A percentile compares a stretch with the other conserved stretches of the same genome.
These are phyloP conservation scores for Pseudevernia furfuracea DNA, from an alignment of 495 filamentous ascomycete genomes.

Conservation along the genomic window DNA sequence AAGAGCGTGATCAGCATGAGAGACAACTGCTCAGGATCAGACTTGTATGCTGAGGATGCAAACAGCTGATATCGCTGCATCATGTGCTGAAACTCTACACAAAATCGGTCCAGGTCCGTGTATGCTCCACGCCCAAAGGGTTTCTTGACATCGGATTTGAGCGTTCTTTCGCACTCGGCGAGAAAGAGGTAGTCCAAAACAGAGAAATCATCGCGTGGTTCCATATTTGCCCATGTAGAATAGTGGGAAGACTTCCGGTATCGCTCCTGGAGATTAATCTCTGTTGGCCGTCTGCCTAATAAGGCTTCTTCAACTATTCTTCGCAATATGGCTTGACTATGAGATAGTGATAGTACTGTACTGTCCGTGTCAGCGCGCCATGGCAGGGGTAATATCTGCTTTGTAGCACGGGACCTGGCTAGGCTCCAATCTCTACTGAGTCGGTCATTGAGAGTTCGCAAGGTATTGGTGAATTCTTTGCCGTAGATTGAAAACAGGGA, in stretches of 20 bases:
- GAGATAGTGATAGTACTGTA: constrained; percentile 6
- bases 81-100: constrained; percentile 30
- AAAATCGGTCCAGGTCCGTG: constrained; percentile 18
- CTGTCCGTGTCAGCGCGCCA: constrained; percentile 24
- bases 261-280: constrained; percentile 8
- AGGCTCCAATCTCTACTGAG: constrained; percentile 29
- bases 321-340: constrained; percentile 34
- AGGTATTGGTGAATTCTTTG: constrained; percentile 25
- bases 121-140: neutral
- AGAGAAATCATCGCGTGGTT: neutral
- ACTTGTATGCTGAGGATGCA: constrained; percentile 37
- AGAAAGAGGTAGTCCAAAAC: constrained; percentile 1
- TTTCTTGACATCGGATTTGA: neutral
- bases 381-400: constrained; percentile 37
- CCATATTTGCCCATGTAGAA: neutral
- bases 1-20: constrained; percentile 52
- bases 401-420: constrained; percentile 29
- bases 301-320: constrained; percentile 8
- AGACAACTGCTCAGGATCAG: constrained; percentile 42
- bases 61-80: constrained; percentile 35
- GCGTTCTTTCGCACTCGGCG: neutral
- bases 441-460: constrained; percentile 28
- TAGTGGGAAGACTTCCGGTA: neutral
- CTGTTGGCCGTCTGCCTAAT: constrained; percentile 1
- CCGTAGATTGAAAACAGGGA: neutral